Base-by-base conservation (phyloP, 2,329 filamentous ascomycete species). In the Colletotrichum liaoningense region DNA sequence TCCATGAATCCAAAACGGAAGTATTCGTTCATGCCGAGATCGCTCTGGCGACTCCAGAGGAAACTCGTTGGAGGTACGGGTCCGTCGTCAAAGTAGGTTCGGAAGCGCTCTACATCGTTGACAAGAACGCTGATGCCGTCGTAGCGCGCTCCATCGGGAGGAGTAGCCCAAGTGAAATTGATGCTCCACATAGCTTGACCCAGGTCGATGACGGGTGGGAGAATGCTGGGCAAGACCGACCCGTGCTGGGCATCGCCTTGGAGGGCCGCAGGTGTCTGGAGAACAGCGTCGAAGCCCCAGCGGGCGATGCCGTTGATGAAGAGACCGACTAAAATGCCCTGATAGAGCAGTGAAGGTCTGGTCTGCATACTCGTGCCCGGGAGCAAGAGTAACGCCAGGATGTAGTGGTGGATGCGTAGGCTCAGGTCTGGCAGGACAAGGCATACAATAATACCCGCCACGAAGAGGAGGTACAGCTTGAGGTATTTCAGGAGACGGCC, bases 261-360 rank as follows among this genome's bases (percentile, higher is more conserved):
- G 28, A 99, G 84, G 1, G 92, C 91, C 0, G 83, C 88, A 0
- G 94, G 90, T 0, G 97, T 98, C 83, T 99, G 93, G 19, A 99
- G 88, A 59, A 99, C 91, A 1, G 93, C 89, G 74, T 95, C 95
- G 81, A 97, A 99, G 0, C 95, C 95, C 97, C 97, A 98, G 56
- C 96, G 90, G 4, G 95, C 96, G 73, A 97, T 91, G 65, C 97
- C 96, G 80, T 98, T 98, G 84, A 98, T 92, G 82, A 98, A 98
- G 0, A 98, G 88, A 0, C 97, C 97, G 8, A 98, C 85, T 0
- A 99, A 87, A 1, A 99, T 86, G 12, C 97, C 97, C 81, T 98
- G 96, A 79, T 97, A 98, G 2, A 98, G 82, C 9, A 98, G 86
- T 0, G 92, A 93, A 0, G 94, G 93, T 0, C 97, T 90, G 6